Evolutionary conservation across 1,284 basidiomycete genomes (phyloP).

Genomic region (Dichomitus squalens): DNA sequence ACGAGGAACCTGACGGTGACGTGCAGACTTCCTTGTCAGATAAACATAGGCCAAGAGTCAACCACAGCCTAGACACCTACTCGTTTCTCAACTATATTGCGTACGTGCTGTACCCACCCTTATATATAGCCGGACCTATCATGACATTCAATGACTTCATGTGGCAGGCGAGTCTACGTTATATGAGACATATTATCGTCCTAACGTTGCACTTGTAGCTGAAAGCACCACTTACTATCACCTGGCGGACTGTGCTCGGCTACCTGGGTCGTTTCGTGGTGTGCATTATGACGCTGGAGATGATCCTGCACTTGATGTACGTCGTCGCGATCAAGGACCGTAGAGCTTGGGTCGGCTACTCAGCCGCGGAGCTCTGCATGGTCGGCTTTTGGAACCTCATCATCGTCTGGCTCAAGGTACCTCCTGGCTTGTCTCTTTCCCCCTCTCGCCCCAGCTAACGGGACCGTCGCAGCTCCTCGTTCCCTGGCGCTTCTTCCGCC

Average conservation of each 20-base stretch:
- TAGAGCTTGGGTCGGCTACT: conserved; percentile 73
- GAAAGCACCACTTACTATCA: conserved; percentile 50
- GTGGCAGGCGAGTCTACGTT: conserved; percentile 69
- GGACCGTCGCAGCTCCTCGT: conserved; percentile 72
- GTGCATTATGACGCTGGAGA: conserved; percentile 86
- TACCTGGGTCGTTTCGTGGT: conserved; percentile 79
- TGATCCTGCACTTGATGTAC: conserved; percentile 93
- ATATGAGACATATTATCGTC: neutral
- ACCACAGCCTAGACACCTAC: conserved; percentile 54
- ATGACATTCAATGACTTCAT: conserved; percentile 96
- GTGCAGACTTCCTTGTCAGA: conserved; percentile 39
- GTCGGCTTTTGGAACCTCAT: conserved; percentile 98
- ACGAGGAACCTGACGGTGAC: conserved; percentile 33
- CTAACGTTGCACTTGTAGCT: conserved; percentile 43
- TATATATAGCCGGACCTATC: conserved; percentile 97
- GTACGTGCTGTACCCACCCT: conserved; percentile 88
- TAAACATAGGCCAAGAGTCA: conserved; percentile 56
- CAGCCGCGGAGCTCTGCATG: conserved; percentile 86
- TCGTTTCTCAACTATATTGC: conserved; percentile 61
- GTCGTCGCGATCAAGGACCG: conserved; percentile 96
- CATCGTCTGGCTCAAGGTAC: conserved; percentile 94
- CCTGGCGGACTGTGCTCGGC: conserved; percentile 37
- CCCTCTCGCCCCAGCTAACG: neutral
- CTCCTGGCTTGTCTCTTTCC: conserved; percentile 13
- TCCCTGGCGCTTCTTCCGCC: conserved; percentile 96